Conservation (phyloP, 1,284 basidiomycete species). For the Moesziomyces parantarcticus region DNA sequence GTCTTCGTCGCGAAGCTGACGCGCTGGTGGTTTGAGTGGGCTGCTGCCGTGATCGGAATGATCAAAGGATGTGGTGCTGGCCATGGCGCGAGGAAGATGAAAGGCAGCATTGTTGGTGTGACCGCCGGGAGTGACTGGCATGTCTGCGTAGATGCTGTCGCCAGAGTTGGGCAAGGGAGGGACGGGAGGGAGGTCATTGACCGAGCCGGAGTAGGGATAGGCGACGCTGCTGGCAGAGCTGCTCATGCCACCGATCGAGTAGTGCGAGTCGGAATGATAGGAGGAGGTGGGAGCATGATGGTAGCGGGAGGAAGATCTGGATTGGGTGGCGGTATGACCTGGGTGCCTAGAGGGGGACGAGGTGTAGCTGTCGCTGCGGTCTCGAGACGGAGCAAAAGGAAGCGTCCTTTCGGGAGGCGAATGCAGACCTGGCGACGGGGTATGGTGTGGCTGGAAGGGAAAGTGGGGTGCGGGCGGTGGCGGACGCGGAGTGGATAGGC, state of each 20-base stretch:
- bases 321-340: conserved; percentile 19
- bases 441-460: conserved; percentile 14
- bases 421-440: conserved; percentile 33
- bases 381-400: conserved; percentile 11
- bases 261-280: conserved; percentile 41
- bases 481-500: conserved; percentile 38
- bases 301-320: conserved; percentile 31
- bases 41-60: conserved; percentile 29
- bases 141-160: conserved; percentile 31
- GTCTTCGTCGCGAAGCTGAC: conserved; percentile 27
- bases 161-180: conserved; percentile 45
- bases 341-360: conserved; percentile 36
- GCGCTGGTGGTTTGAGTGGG: conserved; percentile 19
- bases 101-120: conserved; percentile 42
- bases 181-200: conserved; percentile 38
- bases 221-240: conserved; percentile 32
- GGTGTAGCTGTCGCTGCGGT: conserved; percentile 30
- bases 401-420: conserved; percentile 22
- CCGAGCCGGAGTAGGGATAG: conserved; percentile 18
- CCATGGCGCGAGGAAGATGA: conserved; percentile 36
- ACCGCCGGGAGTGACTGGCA: conserved; percentile 42
- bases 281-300: conserved; percentile 37
- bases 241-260: conserved; percentile 36
- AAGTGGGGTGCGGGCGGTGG: conserved; percentile 14
- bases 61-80: conserved; percentile 41